Evolutionary conservation across 257 asterid genomes (phyloP).

Genomic region (Solanum virginianum): DNA sequence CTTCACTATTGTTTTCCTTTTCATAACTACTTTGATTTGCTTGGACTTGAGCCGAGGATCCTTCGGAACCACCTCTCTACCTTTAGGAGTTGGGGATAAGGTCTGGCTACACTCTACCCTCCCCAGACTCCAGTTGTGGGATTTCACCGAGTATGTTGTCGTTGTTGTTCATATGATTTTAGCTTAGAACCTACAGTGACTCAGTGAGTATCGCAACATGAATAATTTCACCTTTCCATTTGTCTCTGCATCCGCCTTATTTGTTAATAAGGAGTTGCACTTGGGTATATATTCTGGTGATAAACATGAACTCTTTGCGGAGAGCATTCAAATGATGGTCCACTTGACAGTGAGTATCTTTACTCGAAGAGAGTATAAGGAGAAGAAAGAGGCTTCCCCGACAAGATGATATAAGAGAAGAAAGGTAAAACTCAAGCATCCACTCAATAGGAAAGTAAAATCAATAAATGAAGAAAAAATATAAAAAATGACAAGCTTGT

Average conservation of each 20-base stretch:
- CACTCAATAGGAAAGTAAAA: neutral
- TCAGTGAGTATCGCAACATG: neutral
- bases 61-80: neutral
- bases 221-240: neutral
- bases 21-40: neutral
- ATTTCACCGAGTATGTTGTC: neutral
- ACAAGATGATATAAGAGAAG: neutral
- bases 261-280: neutral
- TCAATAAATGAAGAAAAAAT: neutral
- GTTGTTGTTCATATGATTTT: neutral
- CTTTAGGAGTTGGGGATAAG: neutral
- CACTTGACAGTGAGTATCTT: neutral
- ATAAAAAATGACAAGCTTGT: neutral
- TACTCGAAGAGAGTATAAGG: neutral
- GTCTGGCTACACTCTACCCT: neutral
- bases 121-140: neutral
- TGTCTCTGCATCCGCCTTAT: neutral
- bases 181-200: neutral
- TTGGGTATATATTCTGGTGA: neutral
- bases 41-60: neutral
- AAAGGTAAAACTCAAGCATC: neutral
- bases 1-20: neutral
- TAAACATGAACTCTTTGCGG: neutral
- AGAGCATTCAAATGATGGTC: neutral
- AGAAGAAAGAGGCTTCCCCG: neutral